A percentile compares a stretch with the other conserved stretches of the same genome.
These are phyloP conservation scores for Zancudomyces culisetae DNA, from an alignment of 371 early-diverging fungal species.

Conservation along the genomic window DNA sequence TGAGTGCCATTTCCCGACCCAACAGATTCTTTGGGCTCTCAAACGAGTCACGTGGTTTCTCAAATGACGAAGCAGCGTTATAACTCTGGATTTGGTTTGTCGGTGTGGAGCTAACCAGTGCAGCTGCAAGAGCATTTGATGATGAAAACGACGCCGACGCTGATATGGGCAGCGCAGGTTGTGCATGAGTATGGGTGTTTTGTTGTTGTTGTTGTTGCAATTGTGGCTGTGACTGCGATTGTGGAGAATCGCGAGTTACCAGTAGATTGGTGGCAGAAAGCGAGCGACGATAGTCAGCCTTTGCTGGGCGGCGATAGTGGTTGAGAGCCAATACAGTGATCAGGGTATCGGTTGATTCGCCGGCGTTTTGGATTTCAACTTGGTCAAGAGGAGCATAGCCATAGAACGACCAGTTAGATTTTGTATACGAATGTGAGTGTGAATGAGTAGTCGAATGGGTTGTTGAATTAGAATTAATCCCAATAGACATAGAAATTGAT, in stretches of 20 bases:
- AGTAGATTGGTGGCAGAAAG: constrained; percentile 8
- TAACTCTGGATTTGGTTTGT: too few species aligned
- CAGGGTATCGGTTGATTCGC: constrained; percentile 18
- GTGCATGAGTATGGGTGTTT: too few species aligned
- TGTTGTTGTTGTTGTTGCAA: background rate
- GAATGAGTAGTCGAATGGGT: background rate
- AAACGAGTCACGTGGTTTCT: too few species aligned
- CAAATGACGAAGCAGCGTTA: too few species aligned
- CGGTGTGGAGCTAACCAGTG: too few species aligned
- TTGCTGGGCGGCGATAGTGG: constrained; percentile 7
- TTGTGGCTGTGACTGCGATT: background rate
- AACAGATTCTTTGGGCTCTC: too few species aligned
- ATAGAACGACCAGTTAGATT: constrained; percentile 18
- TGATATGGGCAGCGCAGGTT: too few species aligned
- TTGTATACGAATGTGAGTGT: constrained; percentile 4
- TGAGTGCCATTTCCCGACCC: too few species aligned
- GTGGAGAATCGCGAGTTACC: background rate
- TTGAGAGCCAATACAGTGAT: constrained; percentile 22
- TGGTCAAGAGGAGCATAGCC: constrained; percentile 19
- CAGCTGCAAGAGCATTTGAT: too few species aligned
- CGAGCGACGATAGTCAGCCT: constrained; percentile 5
- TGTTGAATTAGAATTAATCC: background rate
- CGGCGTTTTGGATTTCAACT: constrained; percentile 22
- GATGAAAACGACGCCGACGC: too few species aligned
- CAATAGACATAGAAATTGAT: background rate